Evolutionary conservation across 306 rosid species (phyloP).

Genomic region (Inga leiocalycina): DNA sequence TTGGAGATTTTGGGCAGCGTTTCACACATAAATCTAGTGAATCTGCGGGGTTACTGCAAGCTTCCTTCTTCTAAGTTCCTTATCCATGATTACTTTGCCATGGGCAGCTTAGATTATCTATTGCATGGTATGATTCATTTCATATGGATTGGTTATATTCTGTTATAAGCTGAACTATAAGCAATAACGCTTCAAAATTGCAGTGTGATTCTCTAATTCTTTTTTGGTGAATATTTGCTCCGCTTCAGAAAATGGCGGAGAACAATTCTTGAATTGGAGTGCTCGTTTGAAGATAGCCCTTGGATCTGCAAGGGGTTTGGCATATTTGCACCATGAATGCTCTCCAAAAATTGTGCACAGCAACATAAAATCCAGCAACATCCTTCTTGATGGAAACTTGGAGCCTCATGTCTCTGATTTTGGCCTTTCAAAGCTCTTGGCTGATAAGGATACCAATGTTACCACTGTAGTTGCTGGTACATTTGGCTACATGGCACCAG

Average conservation of each 20-base stretch:
- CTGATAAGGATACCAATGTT: constrained; percentile 91
- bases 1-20: constrained; percentile 91
- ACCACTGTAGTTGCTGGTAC: constrained; percentile 99
- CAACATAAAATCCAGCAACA: constrained; percentile 93
- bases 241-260: constrained; percentile 47
- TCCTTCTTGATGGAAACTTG: constrained; percentile 83
- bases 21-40: constrained; percentile 85
- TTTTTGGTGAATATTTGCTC: not conserved
- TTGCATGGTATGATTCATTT: constrained; percentile 70
- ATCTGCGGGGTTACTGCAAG: constrained; percentile 91
- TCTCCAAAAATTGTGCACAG: constrained; percentile 86
- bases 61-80: constrained; percentile 91
- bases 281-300: constrained; percentile 82
- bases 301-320: constrained; percentile 96
- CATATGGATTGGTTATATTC: not conserved
- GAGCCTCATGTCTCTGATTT: constrained; percentile 91
- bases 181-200: not conserved
- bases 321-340: constrained; percentile 94
- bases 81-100: constrained; percentile 75
- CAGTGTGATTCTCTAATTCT: constrained; percentile 3
- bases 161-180: not conserved
- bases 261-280: constrained; percentile 63
- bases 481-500: constrained; percentile 97
- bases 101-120: constrained; percentile 87
- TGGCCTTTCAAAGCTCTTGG: constrained; percentile 94